These are phyloP conservation scores for Pichia sp. DNA, from an alignment of 1,139 yeast genomes.

Conservation along the genomic window DNA sequence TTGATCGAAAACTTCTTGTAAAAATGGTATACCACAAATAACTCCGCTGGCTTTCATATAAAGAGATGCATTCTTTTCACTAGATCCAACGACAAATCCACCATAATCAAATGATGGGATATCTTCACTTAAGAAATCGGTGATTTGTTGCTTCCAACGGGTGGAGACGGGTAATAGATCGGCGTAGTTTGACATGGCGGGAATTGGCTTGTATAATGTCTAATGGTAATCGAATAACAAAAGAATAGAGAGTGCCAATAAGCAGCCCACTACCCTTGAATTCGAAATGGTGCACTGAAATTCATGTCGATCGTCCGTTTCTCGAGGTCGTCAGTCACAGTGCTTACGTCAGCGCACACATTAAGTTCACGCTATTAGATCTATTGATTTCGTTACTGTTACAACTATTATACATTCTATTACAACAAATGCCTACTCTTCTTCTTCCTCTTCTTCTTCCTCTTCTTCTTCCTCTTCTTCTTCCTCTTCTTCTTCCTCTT, in stretches of 20 bases:
- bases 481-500: slow-evolving; percentile 4
- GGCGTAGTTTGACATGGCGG: slow-evolving; percentile 12
- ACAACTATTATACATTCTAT: neutral
- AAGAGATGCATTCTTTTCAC: slow-evolving; percentile 66
- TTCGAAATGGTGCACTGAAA: no score
- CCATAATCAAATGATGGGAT: slow-evolving; percentile 95
- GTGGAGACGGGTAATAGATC: slow-evolving; percentile 74
- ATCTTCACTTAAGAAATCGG: slow-evolving; percentile 78
- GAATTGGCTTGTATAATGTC: no score
- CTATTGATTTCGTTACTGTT: no score
- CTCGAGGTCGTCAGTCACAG: no score
- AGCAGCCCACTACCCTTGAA: no score
- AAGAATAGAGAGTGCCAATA: no score
- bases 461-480: no score
- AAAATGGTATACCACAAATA: slow-evolving; percentile 89
- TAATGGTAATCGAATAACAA: no score
- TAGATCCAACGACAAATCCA: slow-evolving; percentile 89
- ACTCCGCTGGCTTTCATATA: slow-evolving; percentile 82
- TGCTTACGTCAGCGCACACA: no score
- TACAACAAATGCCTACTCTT: no score
- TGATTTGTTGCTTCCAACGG: slow-evolving; percentile 74
- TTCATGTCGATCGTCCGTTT: no score
- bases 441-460: slow-evolving; percentile 17
- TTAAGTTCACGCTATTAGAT: no score
- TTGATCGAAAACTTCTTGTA: slow-evolving; percentile 79